Evolutionary conservation across 257 asterid genomes (phyloP).

Genomic region (Solanum virginianum): DNA sequence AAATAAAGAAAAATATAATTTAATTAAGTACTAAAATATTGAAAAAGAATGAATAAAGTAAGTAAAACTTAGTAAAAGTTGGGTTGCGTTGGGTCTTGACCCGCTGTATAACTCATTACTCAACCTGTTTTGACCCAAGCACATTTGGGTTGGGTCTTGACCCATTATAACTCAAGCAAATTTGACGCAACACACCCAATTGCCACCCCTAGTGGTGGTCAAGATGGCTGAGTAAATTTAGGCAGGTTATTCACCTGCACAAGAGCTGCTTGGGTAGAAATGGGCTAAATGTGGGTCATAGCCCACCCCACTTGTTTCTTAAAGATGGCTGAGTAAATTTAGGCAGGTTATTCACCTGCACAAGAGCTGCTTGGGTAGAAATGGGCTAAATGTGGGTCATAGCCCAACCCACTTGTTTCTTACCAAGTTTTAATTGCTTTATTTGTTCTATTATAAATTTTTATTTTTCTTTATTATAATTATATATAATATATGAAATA

Average conservation of each 20-base stretch:
- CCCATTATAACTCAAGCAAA: no score
- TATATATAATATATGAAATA: not conserved
- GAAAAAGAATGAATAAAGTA: no score
- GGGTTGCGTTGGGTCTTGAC: no score
- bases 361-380: not conserved
- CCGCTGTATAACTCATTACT: no score
- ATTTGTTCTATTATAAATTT: not conserved
- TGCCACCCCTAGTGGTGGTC: not conserved
- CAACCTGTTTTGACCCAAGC: no score
- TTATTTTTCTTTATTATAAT: not conserved
- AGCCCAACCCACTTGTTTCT: not conserved
- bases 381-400: not conserved
- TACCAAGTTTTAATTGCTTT: not conserved
- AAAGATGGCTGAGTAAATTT: not conserved
- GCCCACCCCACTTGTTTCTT: not conserved
- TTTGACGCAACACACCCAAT: no score
- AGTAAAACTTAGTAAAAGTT: no score
- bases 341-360: not conserved
- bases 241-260: not conserved
- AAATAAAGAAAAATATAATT: no score
- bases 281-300: not conserved
- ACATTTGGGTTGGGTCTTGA: no score
- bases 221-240: not conserved
- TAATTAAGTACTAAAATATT: no score
- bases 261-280: not conserved